Evolutionary conservation across 2,329 filamentous ascomycete genomes (phyloP).

Genomic region (Exserohilum turcica): DNA sequence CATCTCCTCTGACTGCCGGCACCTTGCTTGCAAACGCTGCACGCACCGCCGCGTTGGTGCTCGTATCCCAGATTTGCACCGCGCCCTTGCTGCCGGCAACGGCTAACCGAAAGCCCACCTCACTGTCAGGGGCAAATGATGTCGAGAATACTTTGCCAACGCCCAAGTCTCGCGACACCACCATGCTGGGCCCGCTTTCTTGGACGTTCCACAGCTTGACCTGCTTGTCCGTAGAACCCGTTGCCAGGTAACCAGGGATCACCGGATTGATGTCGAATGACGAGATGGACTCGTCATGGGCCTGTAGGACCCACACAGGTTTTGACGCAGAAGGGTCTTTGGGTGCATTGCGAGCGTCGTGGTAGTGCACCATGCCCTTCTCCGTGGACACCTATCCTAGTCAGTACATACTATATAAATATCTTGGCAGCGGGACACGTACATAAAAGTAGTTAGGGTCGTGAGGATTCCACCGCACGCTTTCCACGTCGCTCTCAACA

Average conservation of each 20-base stretch:
- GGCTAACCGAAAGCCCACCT: slow-evolving; percentile 88
- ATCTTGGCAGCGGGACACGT: slow-evolving; percentile 20
- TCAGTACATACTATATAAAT: slow-evolving; percentile 23
- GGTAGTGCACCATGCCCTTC: slow-evolving; percentile 87
- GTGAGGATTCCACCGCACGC: slow-evolving; percentile 89
- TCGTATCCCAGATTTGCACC: slow-evolving; percentile 95
- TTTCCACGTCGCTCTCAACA: slow-evolving; percentile 94
- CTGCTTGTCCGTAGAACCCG: slow-evolving; percentile 89
- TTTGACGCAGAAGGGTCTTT: slow-evolving; percentile 75
- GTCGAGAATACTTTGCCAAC: slow-evolving; percentile 95
- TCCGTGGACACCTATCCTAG: slow-evolving; percentile 71
- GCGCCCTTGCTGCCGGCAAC: slow-evolving; percentile 93
- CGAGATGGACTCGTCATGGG: slow-evolving; percentile 89
- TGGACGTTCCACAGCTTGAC: slow-evolving; percentile 97
- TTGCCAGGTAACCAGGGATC: slow-evolving; percentile 91
- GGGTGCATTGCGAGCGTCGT: slow-evolving; percentile 80
- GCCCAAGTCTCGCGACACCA: slow-evolving; percentile 87
- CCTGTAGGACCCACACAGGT: slow-evolving; percentile 91
- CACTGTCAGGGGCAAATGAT: slow-evolving; percentile 84
- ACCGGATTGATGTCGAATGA: slow-evolving; percentile 89
- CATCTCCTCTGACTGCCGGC: slow-evolving; percentile 63
- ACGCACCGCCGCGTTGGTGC: slow-evolving; percentile 87
- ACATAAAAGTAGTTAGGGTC: slow-evolving; percentile 93
- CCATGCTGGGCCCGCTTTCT: slow-evolving; percentile 80
- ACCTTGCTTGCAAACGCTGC: slow-evolving; percentile 79